Evolutionary conservation across 495 filamentous ascomycete species (phyloP).

Genomic region (Aspergillus conjunctus): DNA sequence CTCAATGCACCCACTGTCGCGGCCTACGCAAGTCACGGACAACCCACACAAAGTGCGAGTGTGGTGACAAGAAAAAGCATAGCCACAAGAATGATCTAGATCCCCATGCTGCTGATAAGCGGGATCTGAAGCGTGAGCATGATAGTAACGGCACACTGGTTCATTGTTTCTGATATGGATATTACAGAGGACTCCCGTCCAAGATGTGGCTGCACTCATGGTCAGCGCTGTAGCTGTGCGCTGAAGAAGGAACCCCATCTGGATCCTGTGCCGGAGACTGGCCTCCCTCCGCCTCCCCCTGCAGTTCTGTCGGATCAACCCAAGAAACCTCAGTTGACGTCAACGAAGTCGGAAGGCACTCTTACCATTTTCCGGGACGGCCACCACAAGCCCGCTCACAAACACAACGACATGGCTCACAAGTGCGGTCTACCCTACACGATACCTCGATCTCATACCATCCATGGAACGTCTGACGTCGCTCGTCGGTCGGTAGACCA

Average conservation of each 20-base stretch:
- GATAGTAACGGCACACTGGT: constrained; percentile 38
- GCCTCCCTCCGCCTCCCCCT: constrained; percentile 43
- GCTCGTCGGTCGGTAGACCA: constrained; percentile 72
- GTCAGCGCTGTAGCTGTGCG: constrained; percentile 87
- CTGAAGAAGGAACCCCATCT: constrained; percentile 85
- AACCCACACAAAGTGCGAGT: constrained; percentile 95
- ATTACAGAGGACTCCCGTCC: constrained; percentile 61
- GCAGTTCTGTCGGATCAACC: constrained; percentile 51
- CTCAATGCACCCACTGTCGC: constrained; percentile 97
- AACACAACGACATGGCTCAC: constrained; percentile 83
- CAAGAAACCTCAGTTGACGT: constrained; percentile 72
- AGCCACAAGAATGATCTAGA: constrained; percentile 65
- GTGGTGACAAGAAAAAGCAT: constrained; percentile 80
- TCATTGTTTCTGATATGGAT: constrained; percentile 43
- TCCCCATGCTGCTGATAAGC: constrained; percentile 55
- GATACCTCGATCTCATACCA: constrained; percentile 70
- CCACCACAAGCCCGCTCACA: constrained; percentile 90
- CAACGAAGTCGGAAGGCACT: constrained; percentile 78
- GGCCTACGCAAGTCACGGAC: constrained; percentile 95
- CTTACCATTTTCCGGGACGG: constrained; percentile 89
- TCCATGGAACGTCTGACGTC: constrained; percentile 60
- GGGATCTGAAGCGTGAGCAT: constrained; percentile 64
- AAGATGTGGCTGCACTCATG: constrained; percentile 85
- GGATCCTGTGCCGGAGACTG: constrained; percentile 71
- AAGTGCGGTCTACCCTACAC: constrained; percentile 81